Evolutionary conservation across 305 asterid genomes (phyloP).

Genomic region (Ilex paraguariensis): DNA sequence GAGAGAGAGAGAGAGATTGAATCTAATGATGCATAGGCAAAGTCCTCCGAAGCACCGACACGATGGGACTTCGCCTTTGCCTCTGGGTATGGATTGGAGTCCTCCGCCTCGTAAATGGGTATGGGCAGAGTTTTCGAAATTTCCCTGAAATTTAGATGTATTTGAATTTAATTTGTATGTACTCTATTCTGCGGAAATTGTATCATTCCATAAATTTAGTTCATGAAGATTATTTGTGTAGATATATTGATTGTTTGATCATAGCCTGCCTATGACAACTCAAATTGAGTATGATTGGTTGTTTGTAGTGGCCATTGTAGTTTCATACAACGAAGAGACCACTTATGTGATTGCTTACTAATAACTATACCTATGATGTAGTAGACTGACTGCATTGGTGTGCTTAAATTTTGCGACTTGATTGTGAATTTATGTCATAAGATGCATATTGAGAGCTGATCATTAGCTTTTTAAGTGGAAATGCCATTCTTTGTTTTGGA

Average conservation of each 20-base stretch:
- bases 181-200: not conserved
- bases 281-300: not conserved
- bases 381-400: too few species aligned
- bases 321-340: not conserved
- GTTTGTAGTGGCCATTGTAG: not conserved
- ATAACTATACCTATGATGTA: too few species aligned
- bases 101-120: constrained; percentile 96
- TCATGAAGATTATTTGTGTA: not conserved
- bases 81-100: constrained; percentile 99
- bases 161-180: constrained; percentile 1
- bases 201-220: not conserved
- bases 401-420: too few species aligned
- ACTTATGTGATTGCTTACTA: too few species aligned
- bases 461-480: too few species aligned
- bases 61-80: constrained; percentile 99
- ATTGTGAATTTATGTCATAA: too few species aligned
- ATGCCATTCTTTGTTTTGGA: too few species aligned
- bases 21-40: constrained; percentile 65
- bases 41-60: constrained; percentile 97
- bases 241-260: not conserved
- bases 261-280: too few species aligned
- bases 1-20: constrained; percentile 13
- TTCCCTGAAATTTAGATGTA: not conserved
- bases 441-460: too few species aligned
- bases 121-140: constrained; percentile 8